These are phyloP conservation scores for Candida ortonii DNA, from an alignment of 805 yeast genomes.

Conservation along the genomic window DNA sequence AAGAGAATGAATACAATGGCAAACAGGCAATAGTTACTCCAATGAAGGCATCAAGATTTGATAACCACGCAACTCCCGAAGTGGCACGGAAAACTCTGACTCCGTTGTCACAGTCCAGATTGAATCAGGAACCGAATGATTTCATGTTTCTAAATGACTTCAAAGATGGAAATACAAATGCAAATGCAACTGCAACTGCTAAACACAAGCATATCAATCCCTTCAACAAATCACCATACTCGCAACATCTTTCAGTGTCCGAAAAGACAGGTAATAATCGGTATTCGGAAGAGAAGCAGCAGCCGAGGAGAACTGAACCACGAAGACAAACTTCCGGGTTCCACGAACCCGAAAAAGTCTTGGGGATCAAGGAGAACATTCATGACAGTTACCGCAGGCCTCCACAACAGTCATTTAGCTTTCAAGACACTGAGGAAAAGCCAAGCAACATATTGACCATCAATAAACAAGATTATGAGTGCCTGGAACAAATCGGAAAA, in stretches of 20 bases:
- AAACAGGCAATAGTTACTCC: conserved; percentile 9
- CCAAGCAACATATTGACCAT: conserved; percentile 31
- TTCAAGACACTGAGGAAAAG: conserved; percentile 6
- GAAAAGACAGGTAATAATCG: conserved; percentile 4
- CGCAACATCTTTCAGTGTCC: conserved; percentile 15
- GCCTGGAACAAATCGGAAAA: conserved; percentile 75
- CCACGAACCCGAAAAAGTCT: conserved; percentile 1
- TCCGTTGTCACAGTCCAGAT: conserved; percentile 20
- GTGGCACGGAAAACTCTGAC: conserved; percentile 21
- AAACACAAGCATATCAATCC: conserved; percentile 1
- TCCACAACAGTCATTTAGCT: conserved; percentile 1
- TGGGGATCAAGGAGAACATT: not conserved
- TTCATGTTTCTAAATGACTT: conserved; percentile 5
- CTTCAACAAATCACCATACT: conserved; percentile 10
- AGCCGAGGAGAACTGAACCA: not conserved
- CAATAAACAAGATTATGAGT: conserved; percentile 65
- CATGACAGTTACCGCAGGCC: not conserved
- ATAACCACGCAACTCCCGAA: conserved; percentile 27
- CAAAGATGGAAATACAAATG: no score
- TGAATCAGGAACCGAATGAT: conserved; percentile 9
- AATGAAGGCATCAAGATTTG: conserved; percentile 3
- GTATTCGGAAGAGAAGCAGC: not conserved
- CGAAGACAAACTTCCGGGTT: not conserved
- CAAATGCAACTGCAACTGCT: no score
- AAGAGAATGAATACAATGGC: not conserved